A percentile compares a stretch with the other conserved stretches of the same genome.
Conservation (phyloP, 73 alveolate species). For the Symbiodinium natans region DNA sequence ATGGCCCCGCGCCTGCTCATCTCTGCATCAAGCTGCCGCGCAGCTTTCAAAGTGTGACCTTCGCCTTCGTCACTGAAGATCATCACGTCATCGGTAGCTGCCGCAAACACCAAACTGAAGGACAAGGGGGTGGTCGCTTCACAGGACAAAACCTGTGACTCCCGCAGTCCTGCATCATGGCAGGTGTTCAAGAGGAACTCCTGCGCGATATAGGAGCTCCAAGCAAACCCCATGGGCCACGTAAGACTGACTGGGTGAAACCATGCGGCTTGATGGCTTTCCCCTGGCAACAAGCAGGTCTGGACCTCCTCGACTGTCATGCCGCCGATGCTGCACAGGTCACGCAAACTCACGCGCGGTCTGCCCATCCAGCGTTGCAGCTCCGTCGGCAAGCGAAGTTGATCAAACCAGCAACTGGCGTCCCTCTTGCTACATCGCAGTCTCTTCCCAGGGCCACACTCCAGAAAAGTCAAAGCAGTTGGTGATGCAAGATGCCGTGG, state of each 20-base stretch:
- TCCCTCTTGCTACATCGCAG: slow-evolving; percentile 25
- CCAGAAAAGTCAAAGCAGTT: slow-evolving; percentile 1
- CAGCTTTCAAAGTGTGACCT: background rate
- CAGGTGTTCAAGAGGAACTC: background rate
- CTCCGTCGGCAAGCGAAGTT: background rate
- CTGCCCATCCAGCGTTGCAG: slow-evolving; percentile 44
- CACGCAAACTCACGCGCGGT: background rate
- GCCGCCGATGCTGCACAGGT: slow-evolving; percentile 1
- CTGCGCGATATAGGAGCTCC: slow-evolving; percentile 3
- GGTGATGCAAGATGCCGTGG: slow-evolving; percentile 27
- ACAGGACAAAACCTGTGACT: background rate
- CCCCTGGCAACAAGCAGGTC: background rate
- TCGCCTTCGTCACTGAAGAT: background rate
- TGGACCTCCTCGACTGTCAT: background rate
- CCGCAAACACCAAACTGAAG: background rate
- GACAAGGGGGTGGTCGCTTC: background rate
- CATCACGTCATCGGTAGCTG: slow-evolving; percentile 5
- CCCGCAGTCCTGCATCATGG: background rate
- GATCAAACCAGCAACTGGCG: slow-evolving; percentile 41
- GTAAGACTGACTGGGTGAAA: background rate
- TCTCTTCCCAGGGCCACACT: background rate
- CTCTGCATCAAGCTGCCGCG: background rate
- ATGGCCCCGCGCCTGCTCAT: background rate
- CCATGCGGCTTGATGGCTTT: background rate
- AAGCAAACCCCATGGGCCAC: background rate